Conservation (phyloP, 2,329 filamentous ascomycete genomes). For the Penicillium sp. region DNA sequence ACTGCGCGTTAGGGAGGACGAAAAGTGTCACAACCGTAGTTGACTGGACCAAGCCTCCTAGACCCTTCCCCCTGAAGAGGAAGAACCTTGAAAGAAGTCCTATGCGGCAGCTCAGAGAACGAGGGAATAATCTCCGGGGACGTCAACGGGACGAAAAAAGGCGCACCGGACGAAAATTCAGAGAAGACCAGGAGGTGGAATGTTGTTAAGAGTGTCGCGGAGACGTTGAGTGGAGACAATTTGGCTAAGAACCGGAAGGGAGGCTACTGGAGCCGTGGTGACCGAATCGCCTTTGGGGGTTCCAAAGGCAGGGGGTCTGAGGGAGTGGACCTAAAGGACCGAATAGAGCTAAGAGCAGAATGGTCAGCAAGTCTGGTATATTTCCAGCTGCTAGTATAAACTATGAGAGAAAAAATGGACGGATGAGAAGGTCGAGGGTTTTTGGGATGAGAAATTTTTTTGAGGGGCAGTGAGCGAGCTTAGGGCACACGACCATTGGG, state of each 20-base stretch:
- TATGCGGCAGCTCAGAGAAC: constrained; percentile 98
- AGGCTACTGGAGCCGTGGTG: constrained; percentile 41
- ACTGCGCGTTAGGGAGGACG: constrained; percentile 81
- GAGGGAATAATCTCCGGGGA: constrained; percentile 52
- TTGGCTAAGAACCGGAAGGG: constrained; percentile 33
- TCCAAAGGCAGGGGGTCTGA: constrained; percentile 36
- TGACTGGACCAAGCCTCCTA: constrained; percentile 94
- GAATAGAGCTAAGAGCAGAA: not conserved
- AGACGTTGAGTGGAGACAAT: constrained; percentile 43
- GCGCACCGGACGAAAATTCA: constrained; percentile 33
- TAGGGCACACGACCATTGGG: constrained; percentile 19
- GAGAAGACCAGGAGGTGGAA: constrained; percentile 40
- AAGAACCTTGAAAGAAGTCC: constrained; percentile 97
- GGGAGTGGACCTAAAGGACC: constrained; percentile 3
- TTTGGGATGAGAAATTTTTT: constrained; percentile 13
- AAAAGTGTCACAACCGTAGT: constrained; percentile 86
- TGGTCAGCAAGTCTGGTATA: constrained; percentile 3
- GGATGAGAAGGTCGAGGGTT: constrained; percentile 10
- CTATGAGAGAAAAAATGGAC: constrained; percentile 2
- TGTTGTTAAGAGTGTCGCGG: constrained; percentile 48
- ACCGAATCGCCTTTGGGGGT: constrained; percentile 36
- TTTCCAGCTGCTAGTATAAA: not conserved
- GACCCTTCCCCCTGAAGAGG: constrained; percentile 99
- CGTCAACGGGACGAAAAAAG: constrained; percentile 37
- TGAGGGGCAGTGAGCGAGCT: constrained; percentile 7